These are phyloP conservation scores for Puccinia polysora DNA, from an alignment of 1,284 basidiomycete species.

Conservation along the genomic window DNA sequence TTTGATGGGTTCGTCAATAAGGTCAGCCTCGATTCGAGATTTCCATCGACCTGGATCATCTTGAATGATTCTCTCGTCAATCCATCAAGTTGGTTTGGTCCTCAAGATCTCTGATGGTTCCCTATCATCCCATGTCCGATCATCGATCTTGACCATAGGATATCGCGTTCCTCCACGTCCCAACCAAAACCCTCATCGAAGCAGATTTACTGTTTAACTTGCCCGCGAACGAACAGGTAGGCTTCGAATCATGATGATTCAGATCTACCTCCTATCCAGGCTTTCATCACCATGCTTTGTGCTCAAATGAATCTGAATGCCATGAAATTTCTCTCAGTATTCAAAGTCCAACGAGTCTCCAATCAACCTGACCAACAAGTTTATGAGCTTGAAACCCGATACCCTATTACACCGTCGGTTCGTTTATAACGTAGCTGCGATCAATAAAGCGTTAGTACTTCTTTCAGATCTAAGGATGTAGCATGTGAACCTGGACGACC, in stretches of 20 bases:
- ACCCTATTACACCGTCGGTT: constrained; percentile 62
- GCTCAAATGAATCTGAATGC: neutral
- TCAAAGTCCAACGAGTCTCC: constrained; percentile 58
- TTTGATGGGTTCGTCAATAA: constrained; percentile 46
- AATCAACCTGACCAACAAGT: constrained; percentile 57
- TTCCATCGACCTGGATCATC: neutral
- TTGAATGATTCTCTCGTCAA: neutral
- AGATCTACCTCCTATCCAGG: neutral
- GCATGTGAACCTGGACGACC: too few relatives aligned
- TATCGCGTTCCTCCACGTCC: constrained; percentile 76
- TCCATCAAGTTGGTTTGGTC: neutral
- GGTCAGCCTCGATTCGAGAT: constrained; percentile 45
- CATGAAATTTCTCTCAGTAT: constrained; percentile 48
- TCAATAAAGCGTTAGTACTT: constrained; percentile 62
- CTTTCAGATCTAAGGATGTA: neutral
- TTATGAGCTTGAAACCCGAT: constrained; percentile 59
- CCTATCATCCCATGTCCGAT: too few relatives aligned
- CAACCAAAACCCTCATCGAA: constrained; percentile 72
- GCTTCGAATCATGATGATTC: too few relatives aligned
- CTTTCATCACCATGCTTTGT: neutral
- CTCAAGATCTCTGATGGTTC: neutral
- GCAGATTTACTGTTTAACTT: constrained; percentile 89
- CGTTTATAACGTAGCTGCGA: constrained; percentile 57
- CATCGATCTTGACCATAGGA: too few relatives aligned
- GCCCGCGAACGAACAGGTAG: constrained; percentile 75